These are phyloP conservation scores for Colletotrichum incanum DNA, from an alignment of 2,329 filamentous ascomycete genomes.

Conservation along the genomic window DNA sequence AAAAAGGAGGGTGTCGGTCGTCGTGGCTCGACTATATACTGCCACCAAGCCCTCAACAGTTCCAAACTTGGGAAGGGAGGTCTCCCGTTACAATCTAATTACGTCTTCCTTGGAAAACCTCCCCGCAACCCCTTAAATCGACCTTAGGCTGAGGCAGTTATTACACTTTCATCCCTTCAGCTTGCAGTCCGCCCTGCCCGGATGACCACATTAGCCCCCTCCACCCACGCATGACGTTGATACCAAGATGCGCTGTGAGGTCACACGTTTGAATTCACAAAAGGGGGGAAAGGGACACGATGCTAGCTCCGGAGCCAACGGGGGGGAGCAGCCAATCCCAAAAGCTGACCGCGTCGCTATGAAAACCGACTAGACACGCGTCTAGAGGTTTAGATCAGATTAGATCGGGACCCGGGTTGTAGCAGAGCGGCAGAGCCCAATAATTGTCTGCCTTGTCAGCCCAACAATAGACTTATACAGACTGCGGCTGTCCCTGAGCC, in stretches of 20 bases:
- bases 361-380: not conserved
- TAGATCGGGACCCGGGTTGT: conserved; percentile 5
- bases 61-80: not conserved
- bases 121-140: not conserved
- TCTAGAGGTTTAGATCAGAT: conserved; percentile 17
- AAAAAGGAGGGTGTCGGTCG: not conserved
- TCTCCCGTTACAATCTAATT: not conserved
- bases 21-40: not conserved
- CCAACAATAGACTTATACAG: not conserved
- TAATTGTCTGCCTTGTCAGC: not conserved
- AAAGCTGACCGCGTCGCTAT: conserved; percentile 8
- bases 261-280: not conserved
- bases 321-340: not conserved
- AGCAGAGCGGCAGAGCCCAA: not conserved
- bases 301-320: conserved; percentile 13
- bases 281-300: not conserved
- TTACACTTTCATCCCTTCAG: not conserved
- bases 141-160: not conserved
- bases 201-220: conserved; percentile 6
- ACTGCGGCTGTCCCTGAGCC: conserved; percentile 18
- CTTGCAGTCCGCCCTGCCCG: conserved; percentile 1
- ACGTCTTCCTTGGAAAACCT: not conserved
- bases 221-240: conserved; percentile 3
- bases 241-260: conserved; percentile 12
- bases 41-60: not conserved